Evolutionary conservation across 139 green algal genomes (phyloP).

Genomic region (Raphidocelis subcapitata): DNA sequence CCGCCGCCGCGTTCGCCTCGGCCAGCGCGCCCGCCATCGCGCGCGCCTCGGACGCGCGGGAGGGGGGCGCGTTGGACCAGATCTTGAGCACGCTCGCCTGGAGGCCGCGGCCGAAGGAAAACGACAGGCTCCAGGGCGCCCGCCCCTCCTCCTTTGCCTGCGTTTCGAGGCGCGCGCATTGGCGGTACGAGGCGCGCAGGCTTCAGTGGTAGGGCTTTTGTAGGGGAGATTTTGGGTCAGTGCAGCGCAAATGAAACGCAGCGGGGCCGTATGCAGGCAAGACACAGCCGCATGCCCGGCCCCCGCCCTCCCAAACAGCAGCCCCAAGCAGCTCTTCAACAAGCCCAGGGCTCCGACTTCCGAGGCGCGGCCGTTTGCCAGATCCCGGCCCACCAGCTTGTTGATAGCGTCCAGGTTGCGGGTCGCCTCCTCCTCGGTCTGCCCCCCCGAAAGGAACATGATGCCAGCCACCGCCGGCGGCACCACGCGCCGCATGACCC

Average conservation of each 20-base stretch:
- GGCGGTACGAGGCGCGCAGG: slow-evolving; percentile 25
- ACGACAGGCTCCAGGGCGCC: slow-evolving; percentile 88
- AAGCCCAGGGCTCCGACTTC: neutral
- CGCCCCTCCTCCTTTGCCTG: slow-evolving; percentile 65
- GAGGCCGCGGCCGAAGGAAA: slow-evolving; percentile 92
- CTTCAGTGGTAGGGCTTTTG: neutral
- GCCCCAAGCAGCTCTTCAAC: neutral
- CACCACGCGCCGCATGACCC: slow-evolving; percentile 55
- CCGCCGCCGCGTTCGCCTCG: slow-evolving; percentile 56
- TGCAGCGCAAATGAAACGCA: no score
- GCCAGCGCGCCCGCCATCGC: slow-evolving; percentile 44
- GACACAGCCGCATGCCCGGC: no score
- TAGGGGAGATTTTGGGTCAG: no score
- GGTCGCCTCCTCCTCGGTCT: slow-evolving; percentile 83
- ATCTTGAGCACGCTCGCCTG: slow-evolving; percentile 69
- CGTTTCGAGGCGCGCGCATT: no score
- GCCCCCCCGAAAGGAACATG: slow-evolving; percentile 94
- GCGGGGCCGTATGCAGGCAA: no score
- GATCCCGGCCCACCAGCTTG: slow-evolving; percentile 24
- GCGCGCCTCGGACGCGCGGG: slow-evolving; percentile 1
- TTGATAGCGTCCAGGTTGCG: slow-evolving; percentile 80
- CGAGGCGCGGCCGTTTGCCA: neutral
- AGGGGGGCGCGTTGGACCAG: slow-evolving; percentile 30
- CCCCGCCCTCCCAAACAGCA: neutral
- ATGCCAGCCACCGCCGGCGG: slow-evolving; percentile 88